Evolutionary conservation across 2,329 filamentous ascomycete species (phyloP), one percentile per base, ranked within the genome.

Genomic region (Aspergillus luchuensis): DNA sequence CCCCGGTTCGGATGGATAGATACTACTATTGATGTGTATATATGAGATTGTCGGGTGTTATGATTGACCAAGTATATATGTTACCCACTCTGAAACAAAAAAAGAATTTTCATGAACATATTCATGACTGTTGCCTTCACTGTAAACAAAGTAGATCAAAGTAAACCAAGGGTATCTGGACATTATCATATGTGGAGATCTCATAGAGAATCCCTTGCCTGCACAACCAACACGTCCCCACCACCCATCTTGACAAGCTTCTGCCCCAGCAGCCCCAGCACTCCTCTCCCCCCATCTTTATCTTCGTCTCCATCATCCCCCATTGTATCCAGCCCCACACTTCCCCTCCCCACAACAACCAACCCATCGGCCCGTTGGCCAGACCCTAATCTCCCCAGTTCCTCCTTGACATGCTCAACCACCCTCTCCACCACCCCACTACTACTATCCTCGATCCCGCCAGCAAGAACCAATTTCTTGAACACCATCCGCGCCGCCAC

Each of bases 301-400:
- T 36, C 69, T 25, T 76, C 74, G 5, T 65, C 53, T 2, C 74
- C 72, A 36, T 73, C 70, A 63, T 69, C 77, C 23, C 76, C 71
- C 63, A 83, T 54, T 38, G 33, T 41, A 45, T 66, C 38, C 19
- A 65, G 48, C 2, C 66, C 43, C 55, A 63, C 62, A 56, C 68
- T 63, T 25, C 79, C 73, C 43, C 88, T 80, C 0, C 89, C 90
- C 11, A 91, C 77, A 1, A 93, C 81, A 15, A 93, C 80, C 21
- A 93, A 78, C 70, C 92, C 89, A 2, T 90, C 90, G 0, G 87
- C 87, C 66, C 91, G 91, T 69, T 81, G 83, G 0, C 83, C 80
- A 17, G 83, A 82, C 61, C 41, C 41, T 13, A 45, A 45, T 21
- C 85, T 83, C 0, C 85, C 85, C 2, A 91, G 81, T 56, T 88